Evolutionary conservation across 2,329 filamentous ascomycete species (phyloP).

Genomic region (Sporothrix dimorphospora): DNA sequence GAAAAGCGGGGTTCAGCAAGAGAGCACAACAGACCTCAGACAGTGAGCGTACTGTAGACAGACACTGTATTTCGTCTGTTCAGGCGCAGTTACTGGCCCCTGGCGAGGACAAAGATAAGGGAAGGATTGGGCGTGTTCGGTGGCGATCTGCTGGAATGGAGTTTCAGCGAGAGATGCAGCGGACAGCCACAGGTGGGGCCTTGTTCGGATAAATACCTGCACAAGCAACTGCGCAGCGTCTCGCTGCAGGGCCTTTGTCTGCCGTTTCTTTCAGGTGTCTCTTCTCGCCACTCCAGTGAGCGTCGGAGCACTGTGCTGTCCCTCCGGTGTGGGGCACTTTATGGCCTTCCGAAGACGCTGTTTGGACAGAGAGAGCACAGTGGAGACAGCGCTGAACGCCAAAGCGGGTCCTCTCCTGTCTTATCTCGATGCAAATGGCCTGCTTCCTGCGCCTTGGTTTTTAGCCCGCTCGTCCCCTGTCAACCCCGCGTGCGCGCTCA

Average conservation of each 20-base stretch:
- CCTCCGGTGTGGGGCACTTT: not conserved
- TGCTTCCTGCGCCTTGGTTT: not conserved
- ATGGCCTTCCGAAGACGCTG: not conserved
- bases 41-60: not conserved
- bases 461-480: not conserved
- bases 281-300: not conserved
- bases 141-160: not conserved
- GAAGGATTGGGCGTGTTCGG: not conserved
- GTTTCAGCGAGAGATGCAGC: slow-evolving; percentile 35
- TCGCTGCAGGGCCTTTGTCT: not conserved
- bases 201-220: slow-evolving; percentile 22
- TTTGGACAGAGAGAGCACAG: not conserved
- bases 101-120: not conserved
- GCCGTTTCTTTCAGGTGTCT: not conserved
- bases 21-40: not conserved
- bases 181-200: slow-evolving; percentile 20
- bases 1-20: not conserved
- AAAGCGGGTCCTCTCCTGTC: not conserved
- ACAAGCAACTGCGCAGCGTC: slow-evolving; percentile 4
- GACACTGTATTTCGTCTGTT: slow-evolving; percentile 17
- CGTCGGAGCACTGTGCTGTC: slow-evolving; percentile 13
- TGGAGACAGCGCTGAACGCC: not conserved
- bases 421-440: slow-evolving; percentile 12
- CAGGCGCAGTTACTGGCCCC: not conserved
- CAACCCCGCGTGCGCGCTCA: not conserved